Conservation (phyloP, 768 basidiomycete species). For the Rhizopogon vinicolor region DNA sequence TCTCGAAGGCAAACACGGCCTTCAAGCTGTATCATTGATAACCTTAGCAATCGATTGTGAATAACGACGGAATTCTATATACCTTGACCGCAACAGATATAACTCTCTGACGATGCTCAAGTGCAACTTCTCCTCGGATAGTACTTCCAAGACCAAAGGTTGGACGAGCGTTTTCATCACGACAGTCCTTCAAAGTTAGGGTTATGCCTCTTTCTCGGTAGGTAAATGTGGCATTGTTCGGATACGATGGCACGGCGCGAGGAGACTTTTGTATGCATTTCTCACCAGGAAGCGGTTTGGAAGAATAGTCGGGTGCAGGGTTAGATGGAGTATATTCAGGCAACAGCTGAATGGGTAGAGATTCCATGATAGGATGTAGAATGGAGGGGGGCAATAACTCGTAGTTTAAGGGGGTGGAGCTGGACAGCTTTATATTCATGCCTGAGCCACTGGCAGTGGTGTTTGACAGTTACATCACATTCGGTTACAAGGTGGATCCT, state of each 20-base stretch:
- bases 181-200: constrained; percentile 25
- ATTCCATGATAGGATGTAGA: background rate
- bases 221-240: constrained; percentile 22
- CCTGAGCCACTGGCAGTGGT: background rate
- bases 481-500: background rate
- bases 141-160: constrained; percentile 26
- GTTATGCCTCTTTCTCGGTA: constrained; percentile 26
- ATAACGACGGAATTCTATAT: background rate
- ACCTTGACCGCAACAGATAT: constrained; percentile 25
- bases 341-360: constrained; percentile 20
- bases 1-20: constrained; percentile 18
- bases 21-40: constrained; percentile 14
- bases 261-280: constrained; percentile 47
- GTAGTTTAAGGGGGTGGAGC: background rate
- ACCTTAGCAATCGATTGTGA: background rate
- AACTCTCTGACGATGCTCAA: constrained; percentile 19
- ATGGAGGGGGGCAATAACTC: background rate
- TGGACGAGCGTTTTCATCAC: constrained; percentile 24
- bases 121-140: constrained; percentile 24
- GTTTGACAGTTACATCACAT: background rate
- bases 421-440: background rate
- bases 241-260: constrained; percentile 1
- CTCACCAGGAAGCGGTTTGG: constrained; percentile 47
- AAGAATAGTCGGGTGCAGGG: constrained; percentile 56
- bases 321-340: constrained; percentile 53